Conservation (phyloP, 2,329 filamentous ascomycete genomes). For the Botryotinia globosa region DNA sequence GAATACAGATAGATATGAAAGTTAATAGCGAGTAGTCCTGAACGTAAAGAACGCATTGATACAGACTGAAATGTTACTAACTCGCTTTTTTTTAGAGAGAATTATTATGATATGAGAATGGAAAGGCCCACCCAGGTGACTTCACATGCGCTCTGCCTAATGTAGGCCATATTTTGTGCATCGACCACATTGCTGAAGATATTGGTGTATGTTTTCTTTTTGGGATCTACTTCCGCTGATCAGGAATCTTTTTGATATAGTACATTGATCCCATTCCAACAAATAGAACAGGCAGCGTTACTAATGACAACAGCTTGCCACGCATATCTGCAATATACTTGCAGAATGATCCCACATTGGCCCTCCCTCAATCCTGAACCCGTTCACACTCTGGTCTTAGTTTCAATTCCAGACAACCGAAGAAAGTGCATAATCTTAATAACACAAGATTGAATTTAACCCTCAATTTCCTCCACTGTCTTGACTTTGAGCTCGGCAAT, state of each 20-base stretch:
- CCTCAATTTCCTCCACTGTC: constrained; percentile 43
- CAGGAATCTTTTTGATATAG: constrained; percentile 12
- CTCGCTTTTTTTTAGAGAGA: too few relatives aligned
- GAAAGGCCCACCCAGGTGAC: constrained; percentile 3
- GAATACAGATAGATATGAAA: background rate
- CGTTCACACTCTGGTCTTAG: background rate
- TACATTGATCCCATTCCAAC: constrained; percentile 12
- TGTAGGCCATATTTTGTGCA: background rate
- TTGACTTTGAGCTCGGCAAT: constrained; percentile 70
- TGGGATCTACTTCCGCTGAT: background rate
- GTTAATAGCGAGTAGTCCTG: background rate
- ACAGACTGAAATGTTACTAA: background rate
- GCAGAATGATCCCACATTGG: background rate
- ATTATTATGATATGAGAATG: background rate
- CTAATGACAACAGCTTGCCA: background rate
- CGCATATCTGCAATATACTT: background rate
- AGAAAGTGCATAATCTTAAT: background rate
- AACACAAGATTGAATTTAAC: background rate
- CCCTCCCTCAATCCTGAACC: background rate
- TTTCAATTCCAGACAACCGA: background rate
- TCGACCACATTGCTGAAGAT: background rate
- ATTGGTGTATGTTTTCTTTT: constrained; percentile 10
- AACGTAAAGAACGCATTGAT: background rate
- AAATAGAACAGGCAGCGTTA: background rate
- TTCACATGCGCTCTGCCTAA: background rate